phyloP scores from a whole-genome alignment of 148 eudicot genomes.

The Limonium bicolor region DNA sequence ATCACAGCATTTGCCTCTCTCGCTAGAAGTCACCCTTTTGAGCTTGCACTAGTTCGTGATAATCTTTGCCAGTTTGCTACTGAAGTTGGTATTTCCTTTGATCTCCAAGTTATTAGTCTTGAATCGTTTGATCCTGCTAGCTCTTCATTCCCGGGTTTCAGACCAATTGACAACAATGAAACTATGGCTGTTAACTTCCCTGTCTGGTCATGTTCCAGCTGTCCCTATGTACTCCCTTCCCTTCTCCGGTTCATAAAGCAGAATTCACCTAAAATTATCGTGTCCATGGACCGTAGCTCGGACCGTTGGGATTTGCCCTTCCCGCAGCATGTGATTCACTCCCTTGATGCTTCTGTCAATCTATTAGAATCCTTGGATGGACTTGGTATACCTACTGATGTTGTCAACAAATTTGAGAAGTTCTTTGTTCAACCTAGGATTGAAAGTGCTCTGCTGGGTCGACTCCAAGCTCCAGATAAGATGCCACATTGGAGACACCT shows the following conservation, averaged over 20 bases:
- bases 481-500: conserved; percentile 77
- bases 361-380: conserved; percentile 83
- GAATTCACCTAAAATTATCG: conserved; percentile 57
- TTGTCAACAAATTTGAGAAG: conserved; percentile 59
- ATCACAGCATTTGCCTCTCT: conserved; percentile 66
- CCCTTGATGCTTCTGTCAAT: conserved; percentile 53
- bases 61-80: conserved; percentile 69
- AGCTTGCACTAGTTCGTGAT: conserved; percentile 49
- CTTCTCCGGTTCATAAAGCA: conserved; percentile 63
- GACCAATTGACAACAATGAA: conserved; percentile 43
- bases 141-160: conserved; percentile 32
- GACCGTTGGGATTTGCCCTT: conserved; percentile 69
- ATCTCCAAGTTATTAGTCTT: conserved; percentile 47
- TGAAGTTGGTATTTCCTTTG: conserved; percentile 59
- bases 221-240: conserved; percentile 32
- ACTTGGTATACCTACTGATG: conserved; percentile 49
- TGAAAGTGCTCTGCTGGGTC: conserved; percentile 54
- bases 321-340: conserved; percentile 62
- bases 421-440: conserved; percentile 67
- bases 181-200: conserved; percentile 78
- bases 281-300: conserved; percentile 66
- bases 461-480: conserved; percentile 49
- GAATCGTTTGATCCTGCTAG: conserved; percentile 43
- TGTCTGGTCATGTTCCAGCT: conserved; percentile 29
- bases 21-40: conserved; percentile 44